A percentile compares a stretch with the other conserved stretches of the same genome.
phyloP scores from a whole-genome alignment of 495 filamentous ascomycete species.

The Xylaria grammica region DNA sequence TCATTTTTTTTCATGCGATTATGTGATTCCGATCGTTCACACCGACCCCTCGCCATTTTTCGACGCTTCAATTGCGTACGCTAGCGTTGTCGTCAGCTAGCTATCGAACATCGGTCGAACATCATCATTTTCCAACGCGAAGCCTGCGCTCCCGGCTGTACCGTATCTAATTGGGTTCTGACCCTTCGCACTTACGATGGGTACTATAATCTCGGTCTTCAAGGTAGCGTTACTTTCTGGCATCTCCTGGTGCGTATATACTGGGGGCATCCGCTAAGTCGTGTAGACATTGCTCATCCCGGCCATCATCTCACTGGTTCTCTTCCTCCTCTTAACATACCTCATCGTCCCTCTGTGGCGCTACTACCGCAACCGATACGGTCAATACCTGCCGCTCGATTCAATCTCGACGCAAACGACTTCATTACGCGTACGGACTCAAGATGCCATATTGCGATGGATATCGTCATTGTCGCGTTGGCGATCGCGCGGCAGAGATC shows the following conservation, averaged over 20 bases:
- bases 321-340: conserved; percentile 76
- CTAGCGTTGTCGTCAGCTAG: too few relatives aligned
- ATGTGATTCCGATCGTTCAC: too few relatives aligned
- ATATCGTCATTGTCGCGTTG: conserved; percentile 60
- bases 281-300: conserved; percentile 77
- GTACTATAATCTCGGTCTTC: conserved; percentile 46
- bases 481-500: conserved; percentile 46
- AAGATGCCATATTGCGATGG: conserved; percentile 57
- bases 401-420: conserved; percentile 65
- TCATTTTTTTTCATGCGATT: too few relatives aligned
- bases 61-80: too few relatives aligned
- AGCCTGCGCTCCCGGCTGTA: too few relatives aligned
- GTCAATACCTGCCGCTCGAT: conserved; percentile 71
- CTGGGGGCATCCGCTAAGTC: conserved; percentile 1
- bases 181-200: conserved; percentile 29
- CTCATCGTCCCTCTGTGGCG: conserved; percentile 76
- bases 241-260: background rate
- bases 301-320: conserved; percentile 72
- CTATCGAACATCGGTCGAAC: too few relatives aligned
- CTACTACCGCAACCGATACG: conserved; percentile 74
- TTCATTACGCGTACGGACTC: conserved; percentile 66
- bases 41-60: too few relatives aligned
- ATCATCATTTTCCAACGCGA: too few relatives aligned
- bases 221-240: conserved; percentile 43
- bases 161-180: too few relatives aligned